These are phyloP conservation scores for Hemisphaericaspora xylofermentans DNA, from an alignment of 1,139 yeast genomes.

Conservation along the genomic window DNA sequence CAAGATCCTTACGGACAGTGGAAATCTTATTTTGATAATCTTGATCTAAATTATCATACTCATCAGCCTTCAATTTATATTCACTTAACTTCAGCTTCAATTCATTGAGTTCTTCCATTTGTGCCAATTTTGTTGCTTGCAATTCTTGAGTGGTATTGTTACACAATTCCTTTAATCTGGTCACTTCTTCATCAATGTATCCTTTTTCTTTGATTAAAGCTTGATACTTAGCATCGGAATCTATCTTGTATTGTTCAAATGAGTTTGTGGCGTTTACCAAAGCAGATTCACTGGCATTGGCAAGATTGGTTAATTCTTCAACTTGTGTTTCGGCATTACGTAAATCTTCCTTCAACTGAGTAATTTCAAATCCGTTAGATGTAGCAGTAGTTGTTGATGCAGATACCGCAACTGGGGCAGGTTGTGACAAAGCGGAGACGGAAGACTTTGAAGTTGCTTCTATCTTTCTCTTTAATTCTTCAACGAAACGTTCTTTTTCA, in stretches of 20 bases:
- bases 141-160: conserved; percentile 18
- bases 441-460: conserved; percentile 6
- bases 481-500: conserved; percentile 29
- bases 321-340: conserved; percentile 40
- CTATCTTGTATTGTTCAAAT: conserved; percentile 34
- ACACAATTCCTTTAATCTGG: conserved; percentile 17
- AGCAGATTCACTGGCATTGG: conserved; percentile 44
- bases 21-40: conserved; percentile 36
- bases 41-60: conserved; percentile 34
- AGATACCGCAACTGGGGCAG: conserved; percentile 5
- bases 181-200: conserved; percentile 21
- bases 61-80: conserved; percentile 28
- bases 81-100: conserved; percentile 25
- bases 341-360: conserved; percentile 37
- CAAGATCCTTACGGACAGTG: conserved; percentile 43
- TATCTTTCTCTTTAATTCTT: conserved; percentile 26
- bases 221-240: conserved; percentile 24
- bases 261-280: conserved; percentile 37
- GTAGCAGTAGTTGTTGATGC: conserved; percentile 6
- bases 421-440: conserved; percentile 4
- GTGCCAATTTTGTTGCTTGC: conserved; percentile 15
- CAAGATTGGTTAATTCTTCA: conserved; percentile 37
- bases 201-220: conserved; percentile 24
- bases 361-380: conserved; percentile 25
- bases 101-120: conserved; percentile 21